Base-by-base conservation (phyloP, 768 basidiomycete species). In the Tylopilus rubrobrunneus region DNA sequence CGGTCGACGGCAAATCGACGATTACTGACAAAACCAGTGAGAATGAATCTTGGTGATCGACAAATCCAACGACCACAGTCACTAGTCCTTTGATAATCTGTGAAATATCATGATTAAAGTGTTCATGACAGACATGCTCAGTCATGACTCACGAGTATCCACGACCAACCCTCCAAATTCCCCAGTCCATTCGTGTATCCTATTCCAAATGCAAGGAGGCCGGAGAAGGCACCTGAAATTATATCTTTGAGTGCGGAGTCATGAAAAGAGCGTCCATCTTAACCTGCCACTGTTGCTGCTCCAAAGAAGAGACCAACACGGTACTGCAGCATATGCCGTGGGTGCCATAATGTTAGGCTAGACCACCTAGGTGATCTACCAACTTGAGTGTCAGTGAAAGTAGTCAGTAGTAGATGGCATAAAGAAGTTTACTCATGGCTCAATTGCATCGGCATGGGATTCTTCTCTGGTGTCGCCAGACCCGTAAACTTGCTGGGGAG, bases 311-410 rank as follows among this genome's bases (percentile, higher is more conserved):
- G 62, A 3, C 78, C 83, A 37, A 86, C 74, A 8, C 85, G 79
- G 55, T 76, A 74, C 58, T 85, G 84, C 27, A 83, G 70, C 67
- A 77, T 74, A 57, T 84, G 75, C 9, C 83, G 76, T 7, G 84
- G 83, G 57, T 89, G 87, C 85, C 85, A 87, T 19, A 85, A 68
- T 4, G 82, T 83, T 23, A 88, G 69, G 58, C 82, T 84, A 21
- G 27, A 12, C 40, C 5, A 2, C 19, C 25, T 5, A 1, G 19
- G 12, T 63, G 11, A 56, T 7, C 10, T 7, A 31, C 2, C 31
- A 31, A 31, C 31, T 31, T 31, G 31, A 31, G 5, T 7, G 31
- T 31, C 7, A 31, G 31, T 31, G 7, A 31, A 7, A 7, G 8
- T 31, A 19, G 19, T 19, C 19, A 19, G 19, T 19, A 19, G 19